phyloP scores from a whole-genome alignment of 2,329 filamentous ascomycete species.

The Cercospora beticola region DNA sequence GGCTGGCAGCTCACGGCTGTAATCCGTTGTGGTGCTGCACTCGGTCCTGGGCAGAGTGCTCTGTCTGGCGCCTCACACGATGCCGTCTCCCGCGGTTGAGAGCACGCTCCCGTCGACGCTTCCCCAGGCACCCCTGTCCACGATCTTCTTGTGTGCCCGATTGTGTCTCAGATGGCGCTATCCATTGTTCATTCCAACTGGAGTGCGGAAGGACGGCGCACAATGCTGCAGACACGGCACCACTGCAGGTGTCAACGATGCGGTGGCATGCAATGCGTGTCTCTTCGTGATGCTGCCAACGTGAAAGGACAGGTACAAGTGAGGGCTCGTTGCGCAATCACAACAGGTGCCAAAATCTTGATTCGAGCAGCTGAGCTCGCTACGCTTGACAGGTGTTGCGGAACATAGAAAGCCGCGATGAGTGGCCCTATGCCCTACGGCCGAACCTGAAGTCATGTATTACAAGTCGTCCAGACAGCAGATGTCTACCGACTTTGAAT shows the following conservation, averaged over 20 bases:
- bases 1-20: constrained; percentile 16
- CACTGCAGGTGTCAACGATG: constrained; percentile 27
- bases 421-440: neutral
- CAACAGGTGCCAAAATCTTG: constrained; percentile 10
- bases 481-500: neutral
- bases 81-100: constrained; percentile 18
- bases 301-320: constrained; percentile 27
- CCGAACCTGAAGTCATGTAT: constrained; percentile 8
- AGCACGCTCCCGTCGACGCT: constrained; percentile 17
- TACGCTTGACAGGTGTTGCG: constrained; percentile 13
- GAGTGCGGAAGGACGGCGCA: constrained; percentile 20
- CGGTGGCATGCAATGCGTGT: constrained; percentile 25
- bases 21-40: constrained; percentile 17
- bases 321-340: constrained; percentile 5
- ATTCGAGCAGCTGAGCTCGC: constrained; percentile 7
- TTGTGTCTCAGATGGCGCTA: constrained; percentile 29
- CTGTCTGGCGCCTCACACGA: constrained; percentile 21
- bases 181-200: constrained; percentile 26
- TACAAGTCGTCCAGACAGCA: constrained; percentile 1
- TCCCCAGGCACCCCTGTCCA: constrained; percentile 17
- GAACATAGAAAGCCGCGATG: neutral
- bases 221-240: constrained; percentile 19
- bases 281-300: constrained; percentile 27
- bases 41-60: constrained; percentile 10
- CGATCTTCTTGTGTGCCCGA: constrained; percentile 25